Conservation (phyloP, 768 basidiomycete species). For the Rhizopogon vulgaris region DNA sequence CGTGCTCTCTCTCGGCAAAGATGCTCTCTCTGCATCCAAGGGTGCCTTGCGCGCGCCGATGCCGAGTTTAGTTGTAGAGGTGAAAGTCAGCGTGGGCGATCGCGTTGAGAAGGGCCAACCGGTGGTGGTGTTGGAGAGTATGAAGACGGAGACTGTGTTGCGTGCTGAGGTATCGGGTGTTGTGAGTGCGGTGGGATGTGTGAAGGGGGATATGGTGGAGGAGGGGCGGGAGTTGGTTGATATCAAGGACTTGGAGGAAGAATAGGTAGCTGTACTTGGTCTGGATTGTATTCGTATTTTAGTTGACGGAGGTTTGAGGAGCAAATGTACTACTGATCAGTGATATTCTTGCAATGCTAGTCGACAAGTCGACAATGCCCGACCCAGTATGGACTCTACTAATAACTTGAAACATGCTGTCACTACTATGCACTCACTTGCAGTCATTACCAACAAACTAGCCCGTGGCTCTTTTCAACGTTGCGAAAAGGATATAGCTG, state of each 20-base stretch:
- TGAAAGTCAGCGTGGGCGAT: slow-evolving; percentile 73
- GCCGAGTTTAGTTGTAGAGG: slow-evolving; percentile 92
- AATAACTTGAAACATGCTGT: too few species aligned
- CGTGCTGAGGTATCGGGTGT: slow-evolving; percentile 64
- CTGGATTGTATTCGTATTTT: neutral
- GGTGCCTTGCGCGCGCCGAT: slow-evolving; percentile 78
- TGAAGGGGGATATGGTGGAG: slow-evolving; percentile 87
- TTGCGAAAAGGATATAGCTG: too few species aligned
- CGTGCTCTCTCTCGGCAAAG: slow-evolving; percentile 61
- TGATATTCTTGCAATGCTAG: too few species aligned
- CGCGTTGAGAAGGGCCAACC: slow-evolving; percentile 75
- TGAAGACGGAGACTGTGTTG: slow-evolving; percentile 95
- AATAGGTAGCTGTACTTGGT: slow-evolving; percentile 2
- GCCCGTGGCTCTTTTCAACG: too few species aligned
- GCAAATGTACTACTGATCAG: neutral
- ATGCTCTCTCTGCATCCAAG: slow-evolving; percentile 46
- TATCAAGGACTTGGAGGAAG: slow-evolving; percentile 40
- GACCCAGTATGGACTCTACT: too few species aligned
- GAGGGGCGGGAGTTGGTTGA: slow-evolving; percentile 77
- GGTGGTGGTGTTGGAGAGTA: slow-evolving; percentile 85
- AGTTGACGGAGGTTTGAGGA: neutral
- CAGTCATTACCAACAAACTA: too few species aligned
- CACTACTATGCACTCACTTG: too few species aligned
- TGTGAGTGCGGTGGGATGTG: slow-evolving; percentile 67
- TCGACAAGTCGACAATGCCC: too few species aligned